Evolutionary conservation across 441 rosid species (phyloP), one percentile per base, ranked within the genome.

Genomic region (Pelargonium citronellum): DNA sequence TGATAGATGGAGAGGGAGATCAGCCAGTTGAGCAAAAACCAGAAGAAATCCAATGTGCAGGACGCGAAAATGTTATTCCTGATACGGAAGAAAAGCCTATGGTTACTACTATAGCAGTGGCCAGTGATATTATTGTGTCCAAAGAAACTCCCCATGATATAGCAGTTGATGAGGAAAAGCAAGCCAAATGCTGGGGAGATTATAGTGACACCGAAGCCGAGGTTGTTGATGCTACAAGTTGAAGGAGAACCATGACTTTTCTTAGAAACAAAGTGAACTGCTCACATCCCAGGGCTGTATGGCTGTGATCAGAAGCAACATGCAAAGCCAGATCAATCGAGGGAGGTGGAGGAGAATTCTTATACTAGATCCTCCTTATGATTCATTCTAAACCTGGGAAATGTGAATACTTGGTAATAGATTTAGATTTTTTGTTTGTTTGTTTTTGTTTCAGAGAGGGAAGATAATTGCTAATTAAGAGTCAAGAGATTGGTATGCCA

Each of bases 191-290:
- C 67, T 92, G 97, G 96, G 95, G 87, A 72, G 98, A 90, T 80
- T 82, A 87, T 82, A 90, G 90, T 22, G 99, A 92, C 63, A 73
- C 71, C n/a, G 97, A 92, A 83, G 74, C 81, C 10, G 96, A 92
- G 72, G 71, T 73, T 61, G 87, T 86, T 71, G 96, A 86, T 81
- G 91, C 86, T 77, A 72, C 84, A n/a, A 74, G 89, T 75, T 90
- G 83, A 90, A 71, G 76, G 49, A 75, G 13, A 64, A 68, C 44
- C 34, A 17, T 43, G 61, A 62, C 13, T 70, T 74, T 71, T 58
- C 60, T 57, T 43, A 41, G 67, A 64, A 64, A 51, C 51, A 13
- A 27, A 58, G 63, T 63, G 49, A 46, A 55, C 8, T 78, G 67
- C 69, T 66, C 75, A 61, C 19, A 17, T 64, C 64, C 51, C 68